These are phyloP conservation scores for Toxoplasma gondii DNA, from an alignment of 169 alveolate species.

Conservation along the genomic window DNA sequence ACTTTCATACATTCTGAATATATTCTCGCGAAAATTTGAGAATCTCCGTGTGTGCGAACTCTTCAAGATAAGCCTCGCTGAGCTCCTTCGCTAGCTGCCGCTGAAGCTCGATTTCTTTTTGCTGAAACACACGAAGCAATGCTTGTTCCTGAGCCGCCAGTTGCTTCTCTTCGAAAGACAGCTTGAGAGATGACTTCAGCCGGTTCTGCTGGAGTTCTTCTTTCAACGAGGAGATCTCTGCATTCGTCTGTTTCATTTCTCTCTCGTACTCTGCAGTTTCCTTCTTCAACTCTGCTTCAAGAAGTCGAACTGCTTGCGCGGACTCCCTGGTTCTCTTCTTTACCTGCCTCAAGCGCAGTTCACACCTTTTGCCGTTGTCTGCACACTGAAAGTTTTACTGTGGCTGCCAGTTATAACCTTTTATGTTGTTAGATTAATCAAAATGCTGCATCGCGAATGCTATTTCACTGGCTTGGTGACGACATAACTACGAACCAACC, in stretches of 20 bases:
- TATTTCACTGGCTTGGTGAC: too few relatives aligned
- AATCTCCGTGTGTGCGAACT: neutral
- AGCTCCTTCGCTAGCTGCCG: neutral
- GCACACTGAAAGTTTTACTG: too few relatives aligned
- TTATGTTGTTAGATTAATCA: too few relatives aligned
- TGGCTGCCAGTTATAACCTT: too few relatives aligned
- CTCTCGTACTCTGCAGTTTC: constrained; percentile 34
- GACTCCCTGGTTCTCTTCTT: constrained; percentile 37
- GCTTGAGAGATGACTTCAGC: neutral
- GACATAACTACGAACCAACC: too few relatives aligned
- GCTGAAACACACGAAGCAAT: neutral
- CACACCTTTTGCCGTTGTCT: neutral
- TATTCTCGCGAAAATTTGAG: neutral
- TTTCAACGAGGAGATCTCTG: constrained; percentile 9
- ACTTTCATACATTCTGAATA: neutral
- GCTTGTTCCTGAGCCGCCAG: constrained; percentile 34
- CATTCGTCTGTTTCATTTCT: neutral
- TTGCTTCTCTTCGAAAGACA: constrained; percentile 21
- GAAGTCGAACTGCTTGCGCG: constrained; percentile 38
- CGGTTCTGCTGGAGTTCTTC: constrained; percentile 43
- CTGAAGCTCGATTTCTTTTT: constrained; percentile 14
- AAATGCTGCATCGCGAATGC: too few relatives aligned
- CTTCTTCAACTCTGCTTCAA: constrained; percentile 39
- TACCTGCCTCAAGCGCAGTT: neutral
- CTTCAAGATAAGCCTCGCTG: neutral